Evolutionary conservation across 257 asterid genomes (phyloP).

Genomic region (Nicotiana knightiana): DNA sequence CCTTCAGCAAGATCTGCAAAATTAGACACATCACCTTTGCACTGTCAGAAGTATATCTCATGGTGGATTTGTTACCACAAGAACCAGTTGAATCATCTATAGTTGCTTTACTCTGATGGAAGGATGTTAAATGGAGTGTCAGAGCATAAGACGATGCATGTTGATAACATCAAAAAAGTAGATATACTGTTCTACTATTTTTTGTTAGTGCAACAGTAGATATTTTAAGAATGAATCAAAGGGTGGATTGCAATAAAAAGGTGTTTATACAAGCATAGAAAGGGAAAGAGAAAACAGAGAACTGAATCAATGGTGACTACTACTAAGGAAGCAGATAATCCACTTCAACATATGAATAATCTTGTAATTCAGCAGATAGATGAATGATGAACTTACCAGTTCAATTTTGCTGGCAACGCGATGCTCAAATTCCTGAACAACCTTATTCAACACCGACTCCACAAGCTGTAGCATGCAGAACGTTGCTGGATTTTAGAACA

Average conservation of each 20-base stretch:
- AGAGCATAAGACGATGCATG: not conserved
- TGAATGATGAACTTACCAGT: constrained; percentile 32
- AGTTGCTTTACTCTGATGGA: constrained; percentile 48
- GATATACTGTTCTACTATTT: not conserved
- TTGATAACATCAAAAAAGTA: not conserved
- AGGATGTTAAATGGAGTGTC: constrained; percentile 8
- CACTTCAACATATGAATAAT: constrained; percentile 4
- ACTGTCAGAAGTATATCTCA: constrained; percentile 28
- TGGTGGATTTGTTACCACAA: constrained; percentile 27
- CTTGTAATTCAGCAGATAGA: not conserved
- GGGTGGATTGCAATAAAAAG: not conserved
- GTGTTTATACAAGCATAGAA: not conserved
- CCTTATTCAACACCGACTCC: constrained; percentile 80
- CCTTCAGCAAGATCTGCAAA: not conserved
- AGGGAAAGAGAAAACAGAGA: not conserved
- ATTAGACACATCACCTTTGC: constrained; percentile 35
- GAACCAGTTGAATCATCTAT: constrained; percentile 32
- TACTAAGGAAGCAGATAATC: not conserved
- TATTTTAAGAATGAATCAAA: not conserved
- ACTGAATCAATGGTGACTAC: not conserved
- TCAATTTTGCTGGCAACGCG: constrained; percentile 58
- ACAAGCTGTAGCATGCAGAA: constrained; percentile 59
- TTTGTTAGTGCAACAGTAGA: not conserved
- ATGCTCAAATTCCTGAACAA: constrained; percentile 81
- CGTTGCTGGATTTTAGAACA: constrained; percentile 10